These are phyloP conservation scores for Elaeis guineensis DNA, from an alignment of 176 grass and related monocot genomes.

Conservation along the genomic window DNA sequence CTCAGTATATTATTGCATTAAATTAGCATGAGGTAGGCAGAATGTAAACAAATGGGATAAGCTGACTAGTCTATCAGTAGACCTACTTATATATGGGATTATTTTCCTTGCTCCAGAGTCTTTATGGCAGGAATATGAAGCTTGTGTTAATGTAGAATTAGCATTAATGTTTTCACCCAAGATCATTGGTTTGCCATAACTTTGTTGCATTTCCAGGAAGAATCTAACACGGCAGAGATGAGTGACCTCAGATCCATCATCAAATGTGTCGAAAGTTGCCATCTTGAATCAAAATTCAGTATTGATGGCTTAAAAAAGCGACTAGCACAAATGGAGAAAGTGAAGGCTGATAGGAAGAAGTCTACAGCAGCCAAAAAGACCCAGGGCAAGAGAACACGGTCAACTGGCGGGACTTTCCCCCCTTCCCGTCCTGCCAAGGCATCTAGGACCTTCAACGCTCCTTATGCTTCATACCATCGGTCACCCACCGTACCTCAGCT, in stretches of 20 bases:
- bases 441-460: conserved; percentile 1
- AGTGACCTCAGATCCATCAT: conserved; percentile 55
- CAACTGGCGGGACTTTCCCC: background rate
- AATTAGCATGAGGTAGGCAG: no score
- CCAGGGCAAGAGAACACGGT: conserved; percentile 1
- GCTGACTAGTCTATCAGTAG: no score
- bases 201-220: conserved; percentile 31
- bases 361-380: conserved; percentile 4
- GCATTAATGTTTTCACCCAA: background rate
- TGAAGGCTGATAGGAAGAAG: conserved; percentile 55
- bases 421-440: conserved; percentile 9
- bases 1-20: no score
- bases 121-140: no score
- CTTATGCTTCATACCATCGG: conserved; percentile 6
- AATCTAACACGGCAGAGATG: conserved; percentile 39
- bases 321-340: conserved; percentile 41
- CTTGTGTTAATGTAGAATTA: no score
- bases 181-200: conserved; percentile 5
- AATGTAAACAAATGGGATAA: no score
- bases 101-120: no score
- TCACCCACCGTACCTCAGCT: background rate
- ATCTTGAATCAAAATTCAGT: conserved; percentile 47
- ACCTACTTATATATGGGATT: no score
- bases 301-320: conserved; percentile 36
- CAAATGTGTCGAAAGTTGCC: conserved; percentile 59